phyloP scores from a whole-genome alignment of 768 basidiomycete species.

The Phylloporus sp. region DNA sequence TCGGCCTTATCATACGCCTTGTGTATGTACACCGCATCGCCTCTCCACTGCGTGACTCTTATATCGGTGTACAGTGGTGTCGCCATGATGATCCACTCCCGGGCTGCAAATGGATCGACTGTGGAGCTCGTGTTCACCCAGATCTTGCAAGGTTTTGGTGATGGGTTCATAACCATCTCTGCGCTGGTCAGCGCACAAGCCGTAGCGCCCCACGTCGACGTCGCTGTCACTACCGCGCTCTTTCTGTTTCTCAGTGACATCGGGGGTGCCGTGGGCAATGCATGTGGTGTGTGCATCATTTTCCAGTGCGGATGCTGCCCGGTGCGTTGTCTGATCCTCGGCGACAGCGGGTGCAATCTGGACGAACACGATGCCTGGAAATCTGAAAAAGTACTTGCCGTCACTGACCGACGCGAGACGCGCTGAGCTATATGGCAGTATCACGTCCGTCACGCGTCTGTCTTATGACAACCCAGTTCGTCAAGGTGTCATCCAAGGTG shows the following conservation, averaged over 20 bases:
- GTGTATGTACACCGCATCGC: slow-evolving; percentile 30
- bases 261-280: slow-evolving; percentile 63
- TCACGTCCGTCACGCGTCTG: slow-evolving; percentile 46
- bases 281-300: slow-evolving; percentile 42
- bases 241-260: slow-evolving; percentile 66
- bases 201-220: no score
- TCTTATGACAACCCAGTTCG: slow-evolving; percentile 56
- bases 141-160: slow-evolving; percentile 70
- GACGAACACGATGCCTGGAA: slow-evolving; percentile 61
- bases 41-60: not conserved
- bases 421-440: slow-evolving; percentile 50
- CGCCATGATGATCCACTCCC: slow-evolving; percentile 66
- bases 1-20: slow-evolving; percentile 57
- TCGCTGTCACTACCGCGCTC: slow-evolving; percentile 64
- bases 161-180: slow-evolving; percentile 60
- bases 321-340: not conserved
- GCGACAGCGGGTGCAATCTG: slow-evolving; percentile 59
- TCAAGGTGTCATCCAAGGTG: slow-evolving; percentile 57
- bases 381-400: slow-evolving; percentile 54
- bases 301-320: slow-evolving; percentile 1
- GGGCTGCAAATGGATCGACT: slow-evolving; percentile 53
- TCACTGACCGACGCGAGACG: slow-evolving; percentile 41
- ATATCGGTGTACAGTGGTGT: slow-evolving; percentile 42
- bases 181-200: slow-evolving; percentile 63
- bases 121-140: slow-evolving; percentile 63